Base-by-base conservation (phyloP, 441 rosid species). In the Jatropha podagrica region DNA sequence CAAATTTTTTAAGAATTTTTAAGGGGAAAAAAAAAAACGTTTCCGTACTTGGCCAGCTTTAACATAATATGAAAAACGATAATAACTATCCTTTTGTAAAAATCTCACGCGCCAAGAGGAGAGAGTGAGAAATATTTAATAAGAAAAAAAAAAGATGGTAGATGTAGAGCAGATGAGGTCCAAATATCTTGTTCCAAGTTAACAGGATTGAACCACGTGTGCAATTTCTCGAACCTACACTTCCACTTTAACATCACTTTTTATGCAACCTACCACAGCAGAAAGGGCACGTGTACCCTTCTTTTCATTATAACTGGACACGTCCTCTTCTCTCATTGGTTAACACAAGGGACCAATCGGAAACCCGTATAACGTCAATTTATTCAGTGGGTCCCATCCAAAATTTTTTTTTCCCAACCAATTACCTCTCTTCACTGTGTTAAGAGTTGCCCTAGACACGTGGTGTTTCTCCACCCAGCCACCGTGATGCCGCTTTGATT, bases 361-460 rank as follows among this genome's bases (percentile, higher is more conserved):
- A 69, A 69, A 2, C 1, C 11, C 40, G 27, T 37, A 48, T 0
- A 4, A 40, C 48, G 18, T 69, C 63, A 55, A 69, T 54, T 69
- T 38, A 27, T 46, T 48, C 51, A 11, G 51, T 38, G 63, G 71
- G 65, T 14, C 26, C 77, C 73, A 55, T 2, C 14, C 18, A 5
- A 7, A 32, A 42, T 15, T 26, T 11, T 7, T 10, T 1, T 37
- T 49, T 32, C 2, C 32, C 65, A 12, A 27, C 85, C 87, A 82
- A 85, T 84, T 71, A 73, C 20, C 32, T 49, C 13, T 23, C 54
- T 54, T 32, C 20, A 52, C 46, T 69, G 58, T 68, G 41, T 13
- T 23, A 41, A 32, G 23, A 12, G 48, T 76, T 77, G 81, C 85
- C 82, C 78, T 83, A 77, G 82, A 82, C 92, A 89, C 89, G 96